A percentile compares a stretch with the other conserved stretches of the same genome.
These are phyloP conservation scores for Fibroporia radiculosa DNA, from an alignment of 768 basidiomycete species.

Conservation along the genomic window DNA sequence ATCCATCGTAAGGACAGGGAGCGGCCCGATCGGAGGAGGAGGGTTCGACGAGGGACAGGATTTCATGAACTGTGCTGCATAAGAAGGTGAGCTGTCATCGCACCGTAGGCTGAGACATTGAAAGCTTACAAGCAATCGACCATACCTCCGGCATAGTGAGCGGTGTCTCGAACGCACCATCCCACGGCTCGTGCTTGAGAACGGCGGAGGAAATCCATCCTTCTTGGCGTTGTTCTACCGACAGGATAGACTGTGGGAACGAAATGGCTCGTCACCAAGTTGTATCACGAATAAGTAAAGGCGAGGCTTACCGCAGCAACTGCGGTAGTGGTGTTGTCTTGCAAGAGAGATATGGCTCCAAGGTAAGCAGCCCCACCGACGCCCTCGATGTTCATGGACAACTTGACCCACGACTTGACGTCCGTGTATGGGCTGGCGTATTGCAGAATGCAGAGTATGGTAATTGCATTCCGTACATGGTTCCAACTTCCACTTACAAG, in stretches of 20 bases:
- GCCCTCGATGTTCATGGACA: slow-evolving; percentile 42
- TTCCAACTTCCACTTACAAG: slow-evolving; percentile 3
- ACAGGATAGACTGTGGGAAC: slow-evolving; percentile 36
- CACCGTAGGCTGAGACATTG: background rate
- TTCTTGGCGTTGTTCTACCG: slow-evolving; percentile 45
- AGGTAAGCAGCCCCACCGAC: slow-evolving; percentile 52
- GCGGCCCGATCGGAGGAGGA: slow-evolving; percentile 38
- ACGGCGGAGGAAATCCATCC: slow-evolving; percentile 41
- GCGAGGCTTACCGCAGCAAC: slow-evolving; percentile 34
- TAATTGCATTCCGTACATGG: background rate
- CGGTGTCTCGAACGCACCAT: slow-evolving; percentile 35
- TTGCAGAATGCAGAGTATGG: background rate
- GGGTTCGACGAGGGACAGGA: slow-evolving; percentile 43
- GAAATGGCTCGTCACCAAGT: background rate
- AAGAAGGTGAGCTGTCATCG: slow-evolving; percentile 28
- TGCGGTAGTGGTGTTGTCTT: slow-evolving; percentile 37
- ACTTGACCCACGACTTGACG: slow-evolving; percentile 33
- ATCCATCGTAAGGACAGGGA: slow-evolving; percentile 33
- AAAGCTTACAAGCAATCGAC: slow-evolving; percentile 33
- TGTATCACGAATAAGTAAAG: background rate
- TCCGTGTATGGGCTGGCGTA: slow-evolving; percentile 32
- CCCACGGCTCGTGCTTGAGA: slow-evolving; percentile 34
- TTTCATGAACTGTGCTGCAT: slow-evolving; percentile 36
- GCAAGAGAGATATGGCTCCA: slow-evolving; percentile 41
- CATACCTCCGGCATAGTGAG: slow-evolving; percentile 31